phyloP scores from a whole-genome alignment of 2,329 filamentous ascomycete genomes.

The Alternaria gansuensis region DNA sequence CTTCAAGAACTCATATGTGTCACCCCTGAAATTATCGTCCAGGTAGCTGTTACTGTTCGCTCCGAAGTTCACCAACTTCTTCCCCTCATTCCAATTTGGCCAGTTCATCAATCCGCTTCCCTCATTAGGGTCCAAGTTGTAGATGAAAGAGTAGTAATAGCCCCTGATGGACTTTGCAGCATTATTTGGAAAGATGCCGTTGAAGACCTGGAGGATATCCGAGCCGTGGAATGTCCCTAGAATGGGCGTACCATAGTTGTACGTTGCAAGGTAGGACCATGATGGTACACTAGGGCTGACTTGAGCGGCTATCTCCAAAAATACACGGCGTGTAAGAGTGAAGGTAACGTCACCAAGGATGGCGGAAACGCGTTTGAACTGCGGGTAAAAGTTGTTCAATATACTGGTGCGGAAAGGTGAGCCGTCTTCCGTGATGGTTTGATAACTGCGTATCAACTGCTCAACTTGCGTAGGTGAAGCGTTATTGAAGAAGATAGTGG shows the following conservation, averaged over 20 bases:
- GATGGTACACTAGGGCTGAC: slow-evolving; percentile 67
- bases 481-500: slow-evolving; percentile 67
- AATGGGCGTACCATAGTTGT: slow-evolving; percentile 74
- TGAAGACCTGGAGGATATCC: slow-evolving; percentile 75
- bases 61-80: slow-evolving; percentile 63
- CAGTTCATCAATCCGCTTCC: slow-evolving; percentile 58
- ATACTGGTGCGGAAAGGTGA: slow-evolving; percentile 75
- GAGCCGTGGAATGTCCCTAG: slow-evolving; percentile 79
- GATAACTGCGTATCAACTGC: slow-evolving; percentile 70
- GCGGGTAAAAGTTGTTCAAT: slow-evolving; percentile 76
- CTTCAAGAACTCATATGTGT: slow-evolving; percentile 56
- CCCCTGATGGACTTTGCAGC: slow-evolving; percentile 67
- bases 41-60: slow-evolving; percentile 52
- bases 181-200: slow-evolving; percentile 69
- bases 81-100: slow-evolving; percentile 63
- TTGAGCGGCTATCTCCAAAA: slow-evolving; percentile 61
- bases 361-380: slow-evolving; percentile 79
- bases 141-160: slow-evolving; percentile 78
- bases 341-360: slow-evolving; percentile 80
- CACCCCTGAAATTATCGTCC: slow-evolving; percentile 60
- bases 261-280: slow-evolving; percentile 80
- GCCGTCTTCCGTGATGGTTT: slow-evolving; percentile 64
- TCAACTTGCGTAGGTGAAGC: slow-evolving; percentile 63
- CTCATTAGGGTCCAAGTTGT: slow-evolving; percentile 74
- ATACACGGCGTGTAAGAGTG: slow-evolving; percentile 72